Conservation (phyloP, 768 basidiomycete species). For the Leucosporidium yakuticum region DNA sequence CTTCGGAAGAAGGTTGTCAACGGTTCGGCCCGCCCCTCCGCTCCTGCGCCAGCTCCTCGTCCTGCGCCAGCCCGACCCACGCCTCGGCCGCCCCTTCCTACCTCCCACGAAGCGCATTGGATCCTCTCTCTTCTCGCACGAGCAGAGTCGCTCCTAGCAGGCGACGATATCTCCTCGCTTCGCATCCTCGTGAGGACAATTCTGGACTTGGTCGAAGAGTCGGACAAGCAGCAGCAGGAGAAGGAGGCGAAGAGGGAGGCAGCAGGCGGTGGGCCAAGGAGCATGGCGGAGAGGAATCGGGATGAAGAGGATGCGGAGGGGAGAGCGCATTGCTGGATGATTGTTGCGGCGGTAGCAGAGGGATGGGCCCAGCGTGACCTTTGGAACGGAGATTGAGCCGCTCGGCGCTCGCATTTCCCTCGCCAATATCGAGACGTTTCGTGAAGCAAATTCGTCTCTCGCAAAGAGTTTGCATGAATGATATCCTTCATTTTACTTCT, state of each 20-base stretch:
- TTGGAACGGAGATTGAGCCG: conserved; percentile 47
- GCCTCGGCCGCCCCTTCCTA: conserved; percentile 15
- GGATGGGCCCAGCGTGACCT: conserved; percentile 75
- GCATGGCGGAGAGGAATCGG: conserved; percentile 45
- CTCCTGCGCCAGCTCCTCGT: neutral
- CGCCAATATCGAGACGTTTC: too few species aligned
- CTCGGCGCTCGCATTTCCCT: too few species aligned
- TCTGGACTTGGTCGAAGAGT: too few species aligned
- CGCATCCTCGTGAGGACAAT: too few species aligned
- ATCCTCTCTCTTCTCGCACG: conserved; percentile 46
- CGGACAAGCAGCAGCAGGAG: too few species aligned
- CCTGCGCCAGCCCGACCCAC: neutral
- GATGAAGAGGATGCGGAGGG: conserved; percentile 32
- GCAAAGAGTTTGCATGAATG: too few species aligned
- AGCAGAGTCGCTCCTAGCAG: too few species aligned
- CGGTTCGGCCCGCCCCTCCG: neutral
- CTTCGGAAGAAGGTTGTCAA: conserved; percentile 8
- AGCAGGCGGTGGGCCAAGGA: neutral
- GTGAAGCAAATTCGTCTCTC: too few species aligned
- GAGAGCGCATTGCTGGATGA: conserved; percentile 61
- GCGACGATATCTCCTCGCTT: too few species aligned
- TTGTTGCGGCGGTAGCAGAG: conserved; percentile 58
- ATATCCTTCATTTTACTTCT: too few species aligned
- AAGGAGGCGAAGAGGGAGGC: too few species aligned
- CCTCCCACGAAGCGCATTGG: conserved; percentile 49